Conservation (phyloP, 2,329 filamentous ascomycete genomes). For the Hypomyces rosellus region DNA sequence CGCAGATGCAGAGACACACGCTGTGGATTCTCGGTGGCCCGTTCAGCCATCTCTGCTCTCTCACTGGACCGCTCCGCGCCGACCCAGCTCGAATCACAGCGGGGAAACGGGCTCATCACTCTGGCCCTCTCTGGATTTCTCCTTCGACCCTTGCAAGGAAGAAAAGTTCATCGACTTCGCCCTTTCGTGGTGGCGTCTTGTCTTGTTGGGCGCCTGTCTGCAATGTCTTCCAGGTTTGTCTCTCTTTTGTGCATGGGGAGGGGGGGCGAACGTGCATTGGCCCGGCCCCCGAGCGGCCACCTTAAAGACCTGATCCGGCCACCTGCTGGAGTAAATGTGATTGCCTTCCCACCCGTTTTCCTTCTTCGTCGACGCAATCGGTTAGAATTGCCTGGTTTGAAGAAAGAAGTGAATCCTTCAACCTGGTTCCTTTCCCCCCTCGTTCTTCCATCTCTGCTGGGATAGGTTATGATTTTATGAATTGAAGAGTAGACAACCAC, state of each 20-base stretch:
- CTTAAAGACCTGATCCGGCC: neutral
- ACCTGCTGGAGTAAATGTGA: no score
- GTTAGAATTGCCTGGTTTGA: no score
- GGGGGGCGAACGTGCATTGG: constrained; percentile 1
- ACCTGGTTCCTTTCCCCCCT: neutral
- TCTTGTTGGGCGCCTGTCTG: constrained; percentile 19
- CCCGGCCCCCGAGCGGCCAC: constrained; percentile 2
- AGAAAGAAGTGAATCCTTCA: neutral
- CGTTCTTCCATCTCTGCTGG: neutral
- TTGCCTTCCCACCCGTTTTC: neutral
- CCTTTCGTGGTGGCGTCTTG: constrained; percentile 8
- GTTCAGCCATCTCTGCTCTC: constrained; percentile 13
- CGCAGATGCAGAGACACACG: neutral
- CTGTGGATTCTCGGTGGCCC: neutral
- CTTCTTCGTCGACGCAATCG: no score
- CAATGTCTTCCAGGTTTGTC: neutral
- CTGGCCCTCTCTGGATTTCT: constrained; percentile 1
- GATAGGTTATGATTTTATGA: neutral
- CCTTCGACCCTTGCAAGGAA: neutral
- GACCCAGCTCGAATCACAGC: constrained; percentile 20
- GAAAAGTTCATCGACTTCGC: neutral
- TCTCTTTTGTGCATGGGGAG: constrained; percentile 1
- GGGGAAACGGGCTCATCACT: constrained; percentile 13
- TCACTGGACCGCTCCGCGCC: constrained; percentile 22
- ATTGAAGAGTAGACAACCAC: neutral